Percentiles rank a stretch among this genome's conserved stretches.
phyloP scores from a whole-genome alignment of 768 basidiomycete species.

The Suillus hirtellus region DNA sequence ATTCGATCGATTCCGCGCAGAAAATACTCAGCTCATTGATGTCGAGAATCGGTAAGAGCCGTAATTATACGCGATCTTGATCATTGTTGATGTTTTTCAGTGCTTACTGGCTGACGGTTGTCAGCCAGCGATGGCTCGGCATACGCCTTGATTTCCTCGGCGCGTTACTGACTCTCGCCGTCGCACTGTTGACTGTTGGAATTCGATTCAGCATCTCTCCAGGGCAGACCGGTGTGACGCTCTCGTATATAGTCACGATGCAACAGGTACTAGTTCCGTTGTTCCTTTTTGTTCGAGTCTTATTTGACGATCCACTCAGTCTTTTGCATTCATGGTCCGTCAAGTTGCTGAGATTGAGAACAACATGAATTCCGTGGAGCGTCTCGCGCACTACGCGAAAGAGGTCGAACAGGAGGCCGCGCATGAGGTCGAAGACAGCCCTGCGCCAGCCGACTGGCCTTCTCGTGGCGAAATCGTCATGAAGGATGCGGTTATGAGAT shows the following conservation, averaged over 20 bases:
- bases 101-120: constrained; percentile 85
- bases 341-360: constrained; percentile 88
- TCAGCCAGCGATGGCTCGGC: constrained; percentile 89
- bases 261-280: constrained; percentile 60
- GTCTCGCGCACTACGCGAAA: constrained; percentile 78
- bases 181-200: constrained; percentile 77
- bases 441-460: constrained; percentile 73
- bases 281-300: constrained; percentile 7
- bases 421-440: constrained; percentile 59
- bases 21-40: constrained; percentile 77
- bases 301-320: constrained; percentile 32
- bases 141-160: constrained; percentile 90
- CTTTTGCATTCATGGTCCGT: constrained; percentile 74
- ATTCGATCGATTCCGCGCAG: constrained; percentile 66
- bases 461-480: constrained; percentile 70
- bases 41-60: constrained; percentile 70
- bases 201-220: constrained; percentile 76
- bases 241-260: constrained; percentile 79
- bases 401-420: constrained; percentile 83
- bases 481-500: constrained; percentile 73
- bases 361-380: constrained; percentile 90
- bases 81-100: constrained; percentile 26
- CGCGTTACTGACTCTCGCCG: constrained; percentile 65
- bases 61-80: constrained; percentile 22
- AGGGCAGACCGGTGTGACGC: constrained; percentile 70